phyloP scores from a whole-genome alignment of 345 rosid species.

The Dipteronia sinensis region DNA sequence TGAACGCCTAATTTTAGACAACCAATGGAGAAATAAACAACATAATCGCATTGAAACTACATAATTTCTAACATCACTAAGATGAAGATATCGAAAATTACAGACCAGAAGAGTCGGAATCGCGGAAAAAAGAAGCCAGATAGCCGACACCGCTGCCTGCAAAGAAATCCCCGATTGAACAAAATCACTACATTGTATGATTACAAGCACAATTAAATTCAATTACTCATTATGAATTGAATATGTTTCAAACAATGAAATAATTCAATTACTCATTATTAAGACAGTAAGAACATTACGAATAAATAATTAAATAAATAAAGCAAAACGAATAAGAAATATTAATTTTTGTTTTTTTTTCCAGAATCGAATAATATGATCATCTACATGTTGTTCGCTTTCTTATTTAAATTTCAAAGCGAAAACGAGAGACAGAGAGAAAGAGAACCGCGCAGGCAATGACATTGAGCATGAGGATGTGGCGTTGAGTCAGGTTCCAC shows the following conservation, averaged over 20 bases:
- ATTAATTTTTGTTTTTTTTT: too few species aligned
- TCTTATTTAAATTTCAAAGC: not conserved
- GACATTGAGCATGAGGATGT: conserved; percentile 59
- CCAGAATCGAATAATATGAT: too few species aligned
- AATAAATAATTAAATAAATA: too few species aligned
- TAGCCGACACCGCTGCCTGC: conserved; percentile 79
- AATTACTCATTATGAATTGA: not conserved
- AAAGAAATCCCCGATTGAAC: conserved; percentile 5
- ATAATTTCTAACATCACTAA: not conserved
- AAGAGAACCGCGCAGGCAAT: conserved; percentile 60
- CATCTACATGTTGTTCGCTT: too few species aligned
- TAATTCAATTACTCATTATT: not conserved
- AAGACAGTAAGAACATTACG: too few species aligned
- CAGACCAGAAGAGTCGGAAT: conserved; percentile 85
- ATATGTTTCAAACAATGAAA: not conserved
- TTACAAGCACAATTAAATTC: not conserved
- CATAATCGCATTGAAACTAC: not conserved
- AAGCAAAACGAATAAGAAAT: not conserved
- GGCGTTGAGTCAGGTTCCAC: conserved; percentile 70
- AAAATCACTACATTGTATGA: not conserved
- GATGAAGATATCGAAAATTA: not conserved
- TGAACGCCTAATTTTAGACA: conserved; percentile 52
- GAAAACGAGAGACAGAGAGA: conserved; percentile 7
- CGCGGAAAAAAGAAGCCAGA: conserved; percentile 83
- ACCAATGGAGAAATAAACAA: not conserved